Base-by-base conservation (phyloP, 257 asterid species). In the Gentiana dahurica region DNA sequence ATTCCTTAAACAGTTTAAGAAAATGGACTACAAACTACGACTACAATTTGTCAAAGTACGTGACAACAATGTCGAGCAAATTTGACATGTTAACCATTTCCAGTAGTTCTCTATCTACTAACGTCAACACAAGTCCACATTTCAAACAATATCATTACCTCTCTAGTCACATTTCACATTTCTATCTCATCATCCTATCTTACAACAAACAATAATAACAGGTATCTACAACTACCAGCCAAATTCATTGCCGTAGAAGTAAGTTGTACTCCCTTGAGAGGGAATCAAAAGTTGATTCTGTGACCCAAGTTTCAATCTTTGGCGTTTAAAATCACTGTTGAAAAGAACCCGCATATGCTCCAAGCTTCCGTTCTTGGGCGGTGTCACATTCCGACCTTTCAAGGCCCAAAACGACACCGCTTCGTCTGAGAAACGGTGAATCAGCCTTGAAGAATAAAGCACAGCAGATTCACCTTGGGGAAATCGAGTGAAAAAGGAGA, bases 161-260 rank as follows among this genome's bases (percentile, higher is more conserved):
- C 24, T 24, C 24, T 15, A 37, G 32, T n/a, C 51, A 43, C 37
- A 24, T 15, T 41, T 15, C 53, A 44, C 3, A 10, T 5, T 2
- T 24, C 24, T 24, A 24, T 24, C 24, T 24, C 24, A 24, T 24
- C 24, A 24, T 24, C 24, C 24, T 24, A 24, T 24, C 24, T 24
- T 24, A 24, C 24, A 24, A 24, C 24, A 24, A 24, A 24, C 24
- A 24, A 24, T 24, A 24, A 24, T 24, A 24, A 24, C 24, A 24
- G 24, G 24, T 24, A 24, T 24, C 24, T 24, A 35, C 0, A 51
- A 44, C 36, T 66, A 87, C 96, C 95, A 87, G 51, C 94, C 90
- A 85, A 80, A 63, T 32, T 73, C 90, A 69, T 87, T 87, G 63
- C 96, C 96, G 54, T 75, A 85, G 73, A 66, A 66, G 62, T 48